Conservation (phyloP, 164 flowering plant genomes). For the Amborella trichopoda region DNA sequence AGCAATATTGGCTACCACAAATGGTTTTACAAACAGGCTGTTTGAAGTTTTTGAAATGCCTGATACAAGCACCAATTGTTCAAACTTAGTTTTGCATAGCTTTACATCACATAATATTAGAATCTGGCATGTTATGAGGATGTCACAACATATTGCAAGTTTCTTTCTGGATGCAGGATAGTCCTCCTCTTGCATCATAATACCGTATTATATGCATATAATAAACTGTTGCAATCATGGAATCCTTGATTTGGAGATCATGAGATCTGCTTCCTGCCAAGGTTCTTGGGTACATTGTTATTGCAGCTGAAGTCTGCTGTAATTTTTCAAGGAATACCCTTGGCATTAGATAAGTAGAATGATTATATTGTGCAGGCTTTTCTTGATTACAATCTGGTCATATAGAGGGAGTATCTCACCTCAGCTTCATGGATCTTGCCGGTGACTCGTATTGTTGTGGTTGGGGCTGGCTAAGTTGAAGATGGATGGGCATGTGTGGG, state of each 20-base stretch:
- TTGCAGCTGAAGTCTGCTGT: slow-evolving; percentile 18
- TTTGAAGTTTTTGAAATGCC: too few species aligned
- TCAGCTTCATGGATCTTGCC: slow-evolving; percentile 27
- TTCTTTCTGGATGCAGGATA: slow-evolving; percentile 1
- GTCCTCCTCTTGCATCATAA: slow-evolving; percentile 1
- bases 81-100: slow-evolving; percentile 10
- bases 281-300: slow-evolving; percentile 9
- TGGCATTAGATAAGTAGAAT: not conserved
- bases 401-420: slow-evolving; percentile 23
- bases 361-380: not conserved
- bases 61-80: slow-evolving; percentile 3
- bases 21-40: too few species aligned
- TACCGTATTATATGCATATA: not conserved
- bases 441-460: slow-evolving; percentile 34
- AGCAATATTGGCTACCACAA: too few species aligned
- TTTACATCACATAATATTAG: too few species aligned
- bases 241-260: not conserved
- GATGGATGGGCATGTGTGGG: slow-evolving; percentile 32
- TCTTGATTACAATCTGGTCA: slow-evolving; percentile 1
- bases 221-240: slow-evolving; percentile 6
- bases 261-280: slow-evolving; percentile 3
- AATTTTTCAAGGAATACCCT: not conserved
- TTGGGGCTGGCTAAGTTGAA: slow-evolving; percentile 71
- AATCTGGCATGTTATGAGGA: slow-evolving; percentile 5
- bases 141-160: slow-evolving; percentile 5